Percentiles rank a stretch among this genome's conserved stretches.
phyloP scores from a whole-genome alignment of 805 yeast genomes.

The Yarrowia alimentaria region DNA sequence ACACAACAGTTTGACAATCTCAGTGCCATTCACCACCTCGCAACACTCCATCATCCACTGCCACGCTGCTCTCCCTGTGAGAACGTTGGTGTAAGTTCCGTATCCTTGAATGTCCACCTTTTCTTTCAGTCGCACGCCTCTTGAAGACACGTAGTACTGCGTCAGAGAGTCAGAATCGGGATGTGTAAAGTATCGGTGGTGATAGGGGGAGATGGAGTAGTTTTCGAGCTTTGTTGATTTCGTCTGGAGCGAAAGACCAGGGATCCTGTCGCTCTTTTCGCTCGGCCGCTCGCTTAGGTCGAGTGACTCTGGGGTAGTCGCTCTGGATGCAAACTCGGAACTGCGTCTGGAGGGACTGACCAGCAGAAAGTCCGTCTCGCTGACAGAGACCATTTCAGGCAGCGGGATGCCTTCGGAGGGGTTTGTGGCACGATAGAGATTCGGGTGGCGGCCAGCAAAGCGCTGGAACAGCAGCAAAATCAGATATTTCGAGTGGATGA shows the following conservation, averaged over 20 bases:
- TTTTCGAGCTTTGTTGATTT: no score
- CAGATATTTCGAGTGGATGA: conserved; percentile 60
- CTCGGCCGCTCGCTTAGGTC: no score
- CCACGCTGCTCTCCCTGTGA: conserved; percentile 72
- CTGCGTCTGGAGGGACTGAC: no score
- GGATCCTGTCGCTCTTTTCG: no score
- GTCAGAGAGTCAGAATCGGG: conserved; percentile 81
- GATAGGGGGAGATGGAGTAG: conserved; percentile 63
- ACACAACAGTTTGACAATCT: conserved; percentile 31
- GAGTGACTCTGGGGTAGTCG: no score
- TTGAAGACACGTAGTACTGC: conserved; percentile 69
- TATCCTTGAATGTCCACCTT: conserved; percentile 33
- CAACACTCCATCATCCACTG: conserved; percentile 94
- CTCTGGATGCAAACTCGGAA: no score
- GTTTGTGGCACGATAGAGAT: conserved; percentile 69
- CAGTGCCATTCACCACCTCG: conserved; percentile 50
- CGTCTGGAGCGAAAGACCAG: no score
- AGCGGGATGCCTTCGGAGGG: no score
- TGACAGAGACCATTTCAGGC: no score
- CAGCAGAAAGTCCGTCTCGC: no score
- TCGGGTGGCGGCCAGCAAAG: conserved; percentile 65
- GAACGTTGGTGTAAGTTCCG: conserved; percentile 46
- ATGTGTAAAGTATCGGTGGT: conserved; percentile 75
- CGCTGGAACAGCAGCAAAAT: conserved; percentile 60
- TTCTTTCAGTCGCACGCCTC: conserved; percentile 62